Evolutionary conservation across 2,329 filamentous ascomycete genomes (phyloP), one percentile per base, ranked within the genome.

Genomic region (Clarireedia hainanense): DNA sequence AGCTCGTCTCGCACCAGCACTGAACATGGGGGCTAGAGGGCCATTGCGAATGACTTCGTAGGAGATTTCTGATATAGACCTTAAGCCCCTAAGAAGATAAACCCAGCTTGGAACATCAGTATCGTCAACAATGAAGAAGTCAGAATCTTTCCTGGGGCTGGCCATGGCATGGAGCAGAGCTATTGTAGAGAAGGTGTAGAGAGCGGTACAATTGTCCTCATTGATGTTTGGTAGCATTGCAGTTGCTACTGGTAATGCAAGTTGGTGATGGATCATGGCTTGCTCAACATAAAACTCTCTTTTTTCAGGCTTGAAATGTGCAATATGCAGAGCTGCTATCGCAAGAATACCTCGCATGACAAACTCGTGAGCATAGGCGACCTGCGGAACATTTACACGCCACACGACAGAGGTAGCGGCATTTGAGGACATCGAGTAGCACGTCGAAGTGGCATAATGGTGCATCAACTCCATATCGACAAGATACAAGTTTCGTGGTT

Each of bases 391-490:
- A 52, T 73, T 74, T 6, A 75, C 68, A 6, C 73, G 72, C 74
- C 75, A 80, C 30, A 79, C 71, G 36, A 71, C 69, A 42, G 73
- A 73, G 3, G 78, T 59, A 6, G 67, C 60, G 0, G 72, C 67
- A 39, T 76, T 71, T 6, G 66, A 67, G 4, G 73, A 72, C 3
- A 80, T 65, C 0, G 77, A 79, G n/a, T 71, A 67, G 51, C 72
- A 73, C 0, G 78, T 81, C 9, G 72, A 73, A 0, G 73, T 75
- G 46, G 72, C 73, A 59, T 73, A 81, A 65, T 81, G 76, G 61
- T 81, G 76, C 6, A 81, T 68, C 1, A 81, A 71, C 60, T 80
- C 76, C 7, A 80, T 69, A 47, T 80, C 76, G 10, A 72, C 62
- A 1, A 76, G 60, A 24, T 24, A 47, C 9, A 46, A 56, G 30